Conservation (phyloP, 2,329 filamentous ascomycete genomes). For the Cryphonectria nitschkei region DNA sequence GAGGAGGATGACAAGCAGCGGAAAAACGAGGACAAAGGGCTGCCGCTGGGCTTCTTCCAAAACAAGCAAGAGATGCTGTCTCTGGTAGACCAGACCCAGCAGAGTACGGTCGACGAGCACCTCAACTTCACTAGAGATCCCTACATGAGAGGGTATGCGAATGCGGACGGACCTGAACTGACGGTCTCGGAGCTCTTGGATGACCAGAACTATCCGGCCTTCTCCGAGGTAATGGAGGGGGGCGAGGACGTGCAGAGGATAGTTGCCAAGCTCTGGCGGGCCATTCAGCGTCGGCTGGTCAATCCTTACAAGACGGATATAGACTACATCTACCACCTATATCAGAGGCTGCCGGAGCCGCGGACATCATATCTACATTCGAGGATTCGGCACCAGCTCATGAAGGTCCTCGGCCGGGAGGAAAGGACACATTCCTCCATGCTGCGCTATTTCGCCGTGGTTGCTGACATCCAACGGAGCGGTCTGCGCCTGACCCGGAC, state of each 20-base stretch:
- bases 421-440: slow-evolving; percentile 64
- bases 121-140: slow-evolving; percentile 57
- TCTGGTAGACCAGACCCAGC: slow-evolving; percentile 55
- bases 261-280: slow-evolving; percentile 45
- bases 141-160: slow-evolving; percentile 57
- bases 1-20: slow-evolving; percentile 3
- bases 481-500: slow-evolving; percentile 67
- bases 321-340: slow-evolving; percentile 53
- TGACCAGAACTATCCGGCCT: slow-evolving; percentile 52
- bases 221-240: slow-evolving; percentile 43
- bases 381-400: slow-evolving; percentile 62
- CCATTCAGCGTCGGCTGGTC: slow-evolving; percentile 47
- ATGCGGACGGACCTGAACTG: slow-evolving; percentile 52
- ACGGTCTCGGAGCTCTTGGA: slow-evolving; percentile 54
- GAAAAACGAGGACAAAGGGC: not conserved
- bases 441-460: slow-evolving; percentile 79
- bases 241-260: slow-evolving; percentile 41
- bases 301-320: slow-evolving; percentile 46
- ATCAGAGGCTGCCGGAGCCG: slow-evolving; percentile 54
- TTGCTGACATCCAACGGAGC: slow-evolving; percentile 81
- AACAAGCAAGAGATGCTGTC: slow-evolving; percentile 53
- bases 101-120: slow-evolving; percentile 55
- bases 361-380: slow-evolving; percentile 55
- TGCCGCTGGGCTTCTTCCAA: slow-evolving; percentile 7
- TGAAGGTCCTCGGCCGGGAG: slow-evolving; percentile 70